These are phyloP conservation scores for Corynespora cassiicola DNA, from an alignment of 2,329 filamentous ascomycete genomes.

Conservation along the genomic window DNA sequence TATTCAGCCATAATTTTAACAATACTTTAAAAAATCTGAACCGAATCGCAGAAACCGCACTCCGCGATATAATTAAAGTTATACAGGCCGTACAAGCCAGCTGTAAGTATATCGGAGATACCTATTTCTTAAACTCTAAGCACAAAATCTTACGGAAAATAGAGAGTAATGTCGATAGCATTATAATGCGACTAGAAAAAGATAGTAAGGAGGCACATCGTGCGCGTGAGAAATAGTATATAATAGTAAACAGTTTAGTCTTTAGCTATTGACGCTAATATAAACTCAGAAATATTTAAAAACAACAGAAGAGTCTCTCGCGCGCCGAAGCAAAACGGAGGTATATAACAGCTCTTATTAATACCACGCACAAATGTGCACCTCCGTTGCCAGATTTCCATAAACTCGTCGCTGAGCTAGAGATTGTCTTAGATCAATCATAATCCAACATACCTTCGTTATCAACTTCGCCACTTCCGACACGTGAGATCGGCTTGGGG, in stretches of 20 bases:
- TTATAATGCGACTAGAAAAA: conserved; percentile 80
- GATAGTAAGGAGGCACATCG: conserved; percentile 59
- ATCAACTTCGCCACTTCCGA: conserved; percentile 52
- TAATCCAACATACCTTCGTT: conserved; percentile 79
- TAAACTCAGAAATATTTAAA: conserved; percentile 83
- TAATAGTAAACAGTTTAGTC: too few species aligned
- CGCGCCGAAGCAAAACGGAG: conserved; percentile 92
- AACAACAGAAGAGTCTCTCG: conserved; percentile 80
- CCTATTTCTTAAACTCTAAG: neutral
- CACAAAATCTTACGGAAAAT: conserved; percentile 20
- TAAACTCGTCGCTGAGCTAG: conserved; percentile 90
- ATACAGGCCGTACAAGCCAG: conserved; percentile 98
- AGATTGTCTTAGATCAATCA: conserved; percentile 99
- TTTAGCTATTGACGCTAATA: too few species aligned
- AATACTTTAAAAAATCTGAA: too few species aligned
- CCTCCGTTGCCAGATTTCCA: conserved; percentile 82
- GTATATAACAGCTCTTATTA: conserved; percentile 92
- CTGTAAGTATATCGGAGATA: conserved; percentile 69
- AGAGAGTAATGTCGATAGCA: conserved; percentile 93
- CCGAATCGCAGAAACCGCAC: conserved; percentile 99
- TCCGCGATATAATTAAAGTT: conserved; percentile 84
- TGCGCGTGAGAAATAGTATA: conserved; percentile 72
- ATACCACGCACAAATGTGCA: conserved; percentile 96
- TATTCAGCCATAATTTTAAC: conserved; percentile 98
- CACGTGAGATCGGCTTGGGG: too few species aligned